Evolutionary conservation across 306 rosid species (phyloP), one percentile per base, ranked within the genome.

Genomic region (Malus orientalis): DNA sequence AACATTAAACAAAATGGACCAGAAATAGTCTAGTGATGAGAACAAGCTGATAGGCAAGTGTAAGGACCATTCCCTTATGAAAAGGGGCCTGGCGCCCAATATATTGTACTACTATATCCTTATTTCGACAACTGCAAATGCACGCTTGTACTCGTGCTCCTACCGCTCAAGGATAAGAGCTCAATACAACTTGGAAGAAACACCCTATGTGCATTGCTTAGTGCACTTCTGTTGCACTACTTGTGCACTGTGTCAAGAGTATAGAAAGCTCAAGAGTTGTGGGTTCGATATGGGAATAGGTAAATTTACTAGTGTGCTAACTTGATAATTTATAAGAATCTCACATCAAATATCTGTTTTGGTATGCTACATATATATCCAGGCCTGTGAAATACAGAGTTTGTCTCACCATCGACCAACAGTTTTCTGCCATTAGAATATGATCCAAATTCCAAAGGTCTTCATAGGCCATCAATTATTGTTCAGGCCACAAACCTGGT

Each of bases 211-310:
- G 84, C 93, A 91, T 71, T 91, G 85, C 77, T 78, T 91, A 30
- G 93, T 87, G 71, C 97, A 91, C 80, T 89, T 81, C 80, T 87
- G 88, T 51, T 91, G 93, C 60, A 86, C 83, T 75, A 36, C 88
- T 65, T 89, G 93, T 72, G 92, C 93, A 72, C 86, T 89, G 2
- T 89, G 92, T 73, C 96, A 91, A 76, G 96, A 91, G 53, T 89
- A 91, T 80, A 84, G 89, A 74, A 91, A 91, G 80, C 90, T 89
- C n/a, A 80, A 74, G 77, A 76, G 38, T 64, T 87, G 76, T 30
- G 96, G 96, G 29, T 83, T 70, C 80, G 93, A 91, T 78, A 61
- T 89, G 82, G 86, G 93, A 30, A 80, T 91, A 79, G 92, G 96
- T 91, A 76, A 22, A 8, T 64, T 25, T 20, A 29, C 11, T 27